Conservation (phyloP, 371 early-diverging fungal genomes). For the Rhizopus sp. region DNA sequence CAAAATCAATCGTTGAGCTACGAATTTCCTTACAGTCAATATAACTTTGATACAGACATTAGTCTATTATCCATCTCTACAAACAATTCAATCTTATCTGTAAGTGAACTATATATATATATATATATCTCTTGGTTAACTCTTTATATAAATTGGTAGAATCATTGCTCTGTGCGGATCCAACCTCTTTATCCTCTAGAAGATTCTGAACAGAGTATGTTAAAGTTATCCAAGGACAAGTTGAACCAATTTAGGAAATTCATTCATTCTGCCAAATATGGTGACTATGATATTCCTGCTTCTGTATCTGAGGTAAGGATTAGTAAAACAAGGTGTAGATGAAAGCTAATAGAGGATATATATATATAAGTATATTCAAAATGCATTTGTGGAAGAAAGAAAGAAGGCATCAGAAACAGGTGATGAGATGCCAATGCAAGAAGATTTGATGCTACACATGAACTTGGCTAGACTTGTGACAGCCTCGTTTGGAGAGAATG, state of each 20-base stretch:
- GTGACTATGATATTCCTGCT: constrained; percentile 54
- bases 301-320: constrained; percentile 53
- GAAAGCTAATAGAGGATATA: background rate
- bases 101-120: constrained; percentile 30
- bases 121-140: background rate
- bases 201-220: constrained; percentile 8
- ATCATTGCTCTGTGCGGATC: constrained; percentile 52
- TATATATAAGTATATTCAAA: constrained; percentile 54
- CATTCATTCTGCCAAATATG: constrained; percentile 45
- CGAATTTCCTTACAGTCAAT: constrained; percentile 61
- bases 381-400: constrained; percentile 54
- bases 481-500: constrained; percentile 41
- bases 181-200: constrained; percentile 22
- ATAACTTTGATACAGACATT: constrained; percentile 64
- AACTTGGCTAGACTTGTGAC: constrained; percentile 40
- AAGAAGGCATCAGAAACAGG: constrained; percentile 45
- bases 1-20: constrained; percentile 58
- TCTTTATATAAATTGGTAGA: constrained; percentile 25
- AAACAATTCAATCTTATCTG: constrained; percentile 61
- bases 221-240: constrained; percentile 29
- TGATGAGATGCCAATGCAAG: constrained; percentile 36
- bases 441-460: constrained; percentile 51
- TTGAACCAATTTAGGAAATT: constrained; percentile 50
- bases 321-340: background rate
- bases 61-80: constrained; percentile 52